A percentile compares a stretch with the other conserved stretches of the same genome.
These are phyloP conservation scores for Calonectria pteridis DNA, from an alignment of 2,329 filamentous ascomycete species.

Conservation along the genomic window DNA sequence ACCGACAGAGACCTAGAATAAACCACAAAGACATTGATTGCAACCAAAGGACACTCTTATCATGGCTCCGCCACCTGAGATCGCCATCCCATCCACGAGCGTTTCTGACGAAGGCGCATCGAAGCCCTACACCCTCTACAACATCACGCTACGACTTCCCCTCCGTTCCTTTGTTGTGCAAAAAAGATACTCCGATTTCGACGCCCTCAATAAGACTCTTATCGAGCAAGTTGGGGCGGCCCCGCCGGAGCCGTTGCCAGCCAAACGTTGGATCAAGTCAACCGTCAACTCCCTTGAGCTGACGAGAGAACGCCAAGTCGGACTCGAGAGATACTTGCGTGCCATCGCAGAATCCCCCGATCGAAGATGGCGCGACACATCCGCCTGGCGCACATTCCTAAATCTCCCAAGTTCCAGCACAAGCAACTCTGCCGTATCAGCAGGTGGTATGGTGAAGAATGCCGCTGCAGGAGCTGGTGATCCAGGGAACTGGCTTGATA, in stretches of 20 bases:
- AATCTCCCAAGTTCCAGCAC: conserved; percentile 72
- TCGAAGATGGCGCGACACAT: conserved; percentile 79
- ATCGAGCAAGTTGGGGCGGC: conserved; percentile 69
- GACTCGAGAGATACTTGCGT: conserved; percentile 78
- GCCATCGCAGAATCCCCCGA: conserved; percentile 81
- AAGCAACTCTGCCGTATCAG: conserved; percentile 61
- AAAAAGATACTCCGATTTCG: conserved; percentile 88
- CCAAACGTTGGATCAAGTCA: conserved; percentile 82
- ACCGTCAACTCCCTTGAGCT: conserved; percentile 78
- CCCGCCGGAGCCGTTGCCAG: conserved; percentile 76
- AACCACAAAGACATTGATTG: neutral
- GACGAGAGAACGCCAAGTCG: conserved; percentile 76
- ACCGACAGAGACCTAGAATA: conserved; percentile 1
- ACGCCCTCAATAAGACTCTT: conserved; percentile 73
- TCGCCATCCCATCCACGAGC: conserved; percentile 76
- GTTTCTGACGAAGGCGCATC: conserved; percentile 62
- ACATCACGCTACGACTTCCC: conserved; percentile 81
- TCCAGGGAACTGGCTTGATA: conserved; percentile 80
- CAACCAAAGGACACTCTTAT: conserved; percentile 20
- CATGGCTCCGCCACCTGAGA: conserved; percentile 76
- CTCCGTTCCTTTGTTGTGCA: conserved; percentile 80
- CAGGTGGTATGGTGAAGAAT: conserved; percentile 58
- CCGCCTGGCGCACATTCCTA: conserved; percentile 79
- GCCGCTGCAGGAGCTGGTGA: conserved; percentile 61
- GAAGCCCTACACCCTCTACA: conserved; percentile 83